A percentile compares a stretch with the other conserved stretches of the same genome.
Evolutionary conservation across 192 early-diverging fungal species (phyloP).

Genomic region (Lunasporangiospora selenospora): DNA sequence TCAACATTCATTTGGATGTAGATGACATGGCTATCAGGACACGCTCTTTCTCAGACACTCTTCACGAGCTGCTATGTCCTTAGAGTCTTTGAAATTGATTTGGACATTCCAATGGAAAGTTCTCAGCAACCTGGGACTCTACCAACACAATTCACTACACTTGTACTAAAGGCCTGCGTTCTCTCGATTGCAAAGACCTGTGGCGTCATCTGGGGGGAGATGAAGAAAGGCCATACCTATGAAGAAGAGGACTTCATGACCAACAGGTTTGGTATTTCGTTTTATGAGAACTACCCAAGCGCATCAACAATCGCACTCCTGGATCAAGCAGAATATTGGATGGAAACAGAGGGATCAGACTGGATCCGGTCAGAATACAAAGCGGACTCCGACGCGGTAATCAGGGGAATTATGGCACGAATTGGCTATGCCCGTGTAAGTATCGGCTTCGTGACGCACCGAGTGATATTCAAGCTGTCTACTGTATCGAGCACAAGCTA

Average conservation of each 20-base stretch:
- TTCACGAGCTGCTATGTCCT: constrained; percentile 64
- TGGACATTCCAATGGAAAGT: constrained; percentile 11
- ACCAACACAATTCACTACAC: constrained; percentile 43
- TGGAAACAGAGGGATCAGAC: constrained; percentile 17
- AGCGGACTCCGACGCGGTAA: not conserved
- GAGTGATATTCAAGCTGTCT: no score
- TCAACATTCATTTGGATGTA: no score
- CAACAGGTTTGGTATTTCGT: constrained; percentile 58
- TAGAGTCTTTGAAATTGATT: constrained; percentile 43
- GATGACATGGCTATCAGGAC: constrained; percentile 70
- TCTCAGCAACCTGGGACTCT: no score
- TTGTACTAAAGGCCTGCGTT: constrained; percentile 55
- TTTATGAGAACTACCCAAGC: constrained; percentile 52
- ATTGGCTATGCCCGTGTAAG: constrained; percentile 33
- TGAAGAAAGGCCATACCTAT: constrained; percentile 62
- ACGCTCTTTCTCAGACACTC: constrained; percentile 64
- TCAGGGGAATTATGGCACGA: constrained; percentile 15
- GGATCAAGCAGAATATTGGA: constrained; percentile 48
- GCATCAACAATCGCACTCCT: constrained; percentile 40
- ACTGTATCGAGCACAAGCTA: no score
- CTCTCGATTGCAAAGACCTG: constrained; percentile 58
- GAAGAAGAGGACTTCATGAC: constrained; percentile 71
- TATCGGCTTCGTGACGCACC: not conserved
- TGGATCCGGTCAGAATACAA: constrained; percentile 41
- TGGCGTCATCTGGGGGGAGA: constrained; percentile 59